Percentiles rank a stretch among this genome's conserved stretches.
Conservation (phyloP, 2,329 filamentous ascomycete species). For the Fusarium sp. region DNA sequence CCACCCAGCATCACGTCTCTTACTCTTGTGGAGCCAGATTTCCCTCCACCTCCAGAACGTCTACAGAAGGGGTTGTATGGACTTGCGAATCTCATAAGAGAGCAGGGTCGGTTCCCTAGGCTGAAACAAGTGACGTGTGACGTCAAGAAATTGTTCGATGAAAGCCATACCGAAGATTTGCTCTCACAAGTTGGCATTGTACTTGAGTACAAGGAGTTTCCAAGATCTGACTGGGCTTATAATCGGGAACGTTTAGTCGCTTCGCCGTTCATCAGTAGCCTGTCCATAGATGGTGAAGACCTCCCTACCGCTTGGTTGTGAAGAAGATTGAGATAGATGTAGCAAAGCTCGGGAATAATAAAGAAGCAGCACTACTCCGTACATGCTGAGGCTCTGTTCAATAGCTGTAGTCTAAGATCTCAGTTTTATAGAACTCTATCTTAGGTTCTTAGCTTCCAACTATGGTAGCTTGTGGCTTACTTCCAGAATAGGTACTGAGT, state of each 20-base stretch:
- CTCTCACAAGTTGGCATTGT: neutral
- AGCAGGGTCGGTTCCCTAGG: neutral
- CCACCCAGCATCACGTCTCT: constrained; percentile 10
- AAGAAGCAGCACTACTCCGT: neutral
- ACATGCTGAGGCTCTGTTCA: neutral
- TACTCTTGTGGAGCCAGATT: neutral
- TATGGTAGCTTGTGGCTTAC: neutral
- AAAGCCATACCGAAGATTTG: neutral
- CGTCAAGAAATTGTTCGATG: neutral
- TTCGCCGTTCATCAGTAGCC: neutral
- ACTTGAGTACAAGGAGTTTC: neutral
- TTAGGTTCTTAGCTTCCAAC: neutral
- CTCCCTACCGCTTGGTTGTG: neutral
- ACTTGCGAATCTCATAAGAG: neutral
- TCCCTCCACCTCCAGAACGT: neutral
- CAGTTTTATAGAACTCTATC: neutral
- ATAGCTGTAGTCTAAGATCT: neutral
- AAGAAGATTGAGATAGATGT: neutral
- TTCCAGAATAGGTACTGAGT: neutral
- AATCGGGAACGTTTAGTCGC: neutral
- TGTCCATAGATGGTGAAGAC: neutral
- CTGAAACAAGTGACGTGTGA: constrained; percentile 9
- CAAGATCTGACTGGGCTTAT: neutral
- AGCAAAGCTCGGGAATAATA: neutral
- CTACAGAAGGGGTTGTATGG: neutral